A percentile compares a stretch with the other conserved stretches of the same genome.
These are phyloP conservation scores for Suaeda aralocaspica DNA, from an alignment of 148 eudicot species.

Conservation along the genomic window DNA sequence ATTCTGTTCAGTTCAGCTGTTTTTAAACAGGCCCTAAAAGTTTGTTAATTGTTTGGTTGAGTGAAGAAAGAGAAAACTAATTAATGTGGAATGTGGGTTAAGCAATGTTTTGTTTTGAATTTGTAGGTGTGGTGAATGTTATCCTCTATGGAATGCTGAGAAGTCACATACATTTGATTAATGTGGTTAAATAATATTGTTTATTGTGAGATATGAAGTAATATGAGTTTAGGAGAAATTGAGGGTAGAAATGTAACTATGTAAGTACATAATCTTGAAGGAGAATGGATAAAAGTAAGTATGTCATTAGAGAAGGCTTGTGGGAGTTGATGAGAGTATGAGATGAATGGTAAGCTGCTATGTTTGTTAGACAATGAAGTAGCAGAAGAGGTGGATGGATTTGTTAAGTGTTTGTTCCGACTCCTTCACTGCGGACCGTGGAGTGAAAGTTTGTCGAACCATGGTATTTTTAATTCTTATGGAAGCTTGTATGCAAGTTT, in stretches of 20 bases:
- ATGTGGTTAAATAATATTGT: too few species aligned
- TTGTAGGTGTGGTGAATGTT: not conserved
- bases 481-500: not conserved
- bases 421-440: not conserved
- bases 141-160: not conserved
- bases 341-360: not conserved
- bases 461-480: not conserved
- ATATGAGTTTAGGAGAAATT: too few species aligned
- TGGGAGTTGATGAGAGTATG: not conserved
- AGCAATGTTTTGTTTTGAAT: not conserved
- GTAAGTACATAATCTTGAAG: too few species aligned
- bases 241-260: too few species aligned
- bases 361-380: not conserved
- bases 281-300: not conserved
- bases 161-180: too few species aligned
- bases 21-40: too few species aligned
- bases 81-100: not conserved
- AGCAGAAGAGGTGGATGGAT: not conserved
- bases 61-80: not conserved
- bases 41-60: too few species aligned
- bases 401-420: not conserved
- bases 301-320: not conserved
- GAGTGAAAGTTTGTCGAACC: not conserved
- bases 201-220: too few species aligned
- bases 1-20: too few species aligned